Percentiles rank a stretch among this genome's conserved stretches.
phyloP scores from a whole-genome alignment of 441 rosid genomes.

The Sinapis alba region DNA sequence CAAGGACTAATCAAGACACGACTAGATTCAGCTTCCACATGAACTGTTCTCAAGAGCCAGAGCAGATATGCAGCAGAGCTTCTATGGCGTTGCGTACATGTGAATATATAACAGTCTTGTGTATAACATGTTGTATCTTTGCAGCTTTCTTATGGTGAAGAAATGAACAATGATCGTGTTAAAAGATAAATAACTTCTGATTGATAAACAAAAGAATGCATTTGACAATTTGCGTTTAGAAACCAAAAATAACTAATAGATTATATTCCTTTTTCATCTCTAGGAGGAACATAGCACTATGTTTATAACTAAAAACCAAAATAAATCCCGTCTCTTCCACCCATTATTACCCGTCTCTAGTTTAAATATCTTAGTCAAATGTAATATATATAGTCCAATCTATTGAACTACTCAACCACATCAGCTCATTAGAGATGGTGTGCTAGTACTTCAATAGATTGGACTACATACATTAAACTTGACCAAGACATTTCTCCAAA shows the following conservation, averaged over 20 bases:
- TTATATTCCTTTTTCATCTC: slow-evolving; percentile 11
- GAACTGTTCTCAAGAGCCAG: slow-evolving; percentile 2
- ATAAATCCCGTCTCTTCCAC: neutral
- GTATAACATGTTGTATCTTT: neutral
- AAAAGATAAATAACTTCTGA: neutral
- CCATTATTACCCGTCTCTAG: neutral
- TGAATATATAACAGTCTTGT: neutral
- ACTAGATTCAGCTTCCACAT: slow-evolving; percentile 10
- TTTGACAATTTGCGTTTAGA: neutral
- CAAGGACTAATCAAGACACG: slow-evolving; percentile 51
- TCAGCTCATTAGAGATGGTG: slow-evolving; percentile 26
- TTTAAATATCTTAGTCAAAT: slow-evolving; percentile 18
- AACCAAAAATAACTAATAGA: slow-evolving; percentile 2
- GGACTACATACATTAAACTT: slow-evolving; percentile 28
- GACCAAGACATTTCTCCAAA: slow-evolving; percentile 21
- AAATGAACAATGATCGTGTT: neutral
- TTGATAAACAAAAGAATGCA: neutral
- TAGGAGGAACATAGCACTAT: slow-evolving; percentile 26
- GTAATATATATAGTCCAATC: slow-evolving; percentile 30
- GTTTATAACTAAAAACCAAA: neutral
- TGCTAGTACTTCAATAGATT: slow-evolving; percentile 37
- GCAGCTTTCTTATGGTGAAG: neutral
- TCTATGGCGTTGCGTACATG: neutral
- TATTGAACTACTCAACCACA: slow-evolving; percentile 40
- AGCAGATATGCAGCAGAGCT: slow-evolving; percentile 3